These are phyloP conservation scores for Pseudogymnoascus sp. DNA, from an alignment of 2,329 filamentous ascomycete species.

Conservation along the genomic window DNA sequence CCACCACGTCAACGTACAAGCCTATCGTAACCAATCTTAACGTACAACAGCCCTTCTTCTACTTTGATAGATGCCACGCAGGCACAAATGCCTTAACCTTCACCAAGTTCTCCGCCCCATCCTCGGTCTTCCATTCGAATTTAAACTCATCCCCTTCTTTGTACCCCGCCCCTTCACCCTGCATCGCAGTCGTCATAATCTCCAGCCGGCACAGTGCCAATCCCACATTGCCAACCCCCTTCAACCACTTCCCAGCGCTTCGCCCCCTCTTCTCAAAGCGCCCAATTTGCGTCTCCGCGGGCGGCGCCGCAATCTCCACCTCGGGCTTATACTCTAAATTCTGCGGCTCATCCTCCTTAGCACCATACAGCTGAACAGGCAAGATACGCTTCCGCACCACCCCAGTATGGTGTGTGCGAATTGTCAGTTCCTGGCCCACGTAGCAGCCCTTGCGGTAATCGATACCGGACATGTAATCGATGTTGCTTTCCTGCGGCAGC, in stretches of 20 bases:
- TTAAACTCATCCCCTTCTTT: constrained; percentile 39
- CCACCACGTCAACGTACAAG: background rate
- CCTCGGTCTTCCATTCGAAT: constrained; percentile 37
- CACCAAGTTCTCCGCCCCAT: constrained; percentile 33
- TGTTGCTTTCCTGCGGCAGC: constrained; percentile 79
- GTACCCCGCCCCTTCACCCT: constrained; percentile 48
- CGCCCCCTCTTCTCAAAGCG: constrained; percentile 50
- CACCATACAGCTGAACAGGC: constrained; percentile 64
- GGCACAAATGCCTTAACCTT: constrained; percentile 76
- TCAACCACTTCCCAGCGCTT: constrained; percentile 72
- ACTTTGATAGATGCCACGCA: constrained; percentile 46
- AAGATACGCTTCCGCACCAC: constrained; percentile 86
- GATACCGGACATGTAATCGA: constrained; percentile 77
- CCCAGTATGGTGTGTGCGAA: constrained; percentile 87
- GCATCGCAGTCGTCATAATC: constrained; percentile 73
- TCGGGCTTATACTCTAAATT: constrained; percentile 40
- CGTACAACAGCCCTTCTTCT: background rate
- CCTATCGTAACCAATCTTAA: background rate
- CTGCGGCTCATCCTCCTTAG: constrained; percentile 31
- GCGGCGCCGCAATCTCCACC: constrained; percentile 33
- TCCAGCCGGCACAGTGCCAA: constrained; percentile 80
- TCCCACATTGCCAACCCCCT: constrained; percentile 74
- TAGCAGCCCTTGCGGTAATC: constrained; percentile 97
- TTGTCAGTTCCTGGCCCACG: constrained; percentile 91
- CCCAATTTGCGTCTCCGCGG: constrained; percentile 39